Percentiles rank a stretch among this genome's conserved stretches.
These are phyloP conservation scores for Globisporangium barbulae DNA, from an alignment of 352 stramenopile species.

Conservation along the genomic window DNA sequence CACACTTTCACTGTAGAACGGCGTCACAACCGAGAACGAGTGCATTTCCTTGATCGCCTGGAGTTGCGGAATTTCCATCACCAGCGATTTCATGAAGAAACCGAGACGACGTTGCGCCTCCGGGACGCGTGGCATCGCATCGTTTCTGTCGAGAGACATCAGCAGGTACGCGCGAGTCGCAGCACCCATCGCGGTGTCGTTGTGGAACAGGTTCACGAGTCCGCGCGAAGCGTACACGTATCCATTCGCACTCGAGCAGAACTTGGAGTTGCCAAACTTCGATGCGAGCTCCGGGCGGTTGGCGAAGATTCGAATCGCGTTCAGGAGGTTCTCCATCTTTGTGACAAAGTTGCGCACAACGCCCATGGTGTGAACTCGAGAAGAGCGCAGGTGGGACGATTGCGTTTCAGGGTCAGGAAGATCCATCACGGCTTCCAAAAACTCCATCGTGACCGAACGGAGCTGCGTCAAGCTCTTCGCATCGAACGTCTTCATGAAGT, in stretches of 20 bases:
- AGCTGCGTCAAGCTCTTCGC: conserved; percentile 48
- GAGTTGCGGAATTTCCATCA: conserved; percentile 79
- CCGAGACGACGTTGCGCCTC: conserved; percentile 73
- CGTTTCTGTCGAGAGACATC: conserved; percentile 63
- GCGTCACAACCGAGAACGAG: conserved; percentile 80
- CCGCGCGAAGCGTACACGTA: conserved; percentile 73
- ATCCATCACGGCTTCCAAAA: conserved; percentile 73
- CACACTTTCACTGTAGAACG: conserved; percentile 75
- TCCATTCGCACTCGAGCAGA: conserved; percentile 73
- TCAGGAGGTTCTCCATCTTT: conserved; percentile 69
- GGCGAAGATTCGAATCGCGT: conserved; percentile 50
- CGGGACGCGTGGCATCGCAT: conserved; percentile 67
- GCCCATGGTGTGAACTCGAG: conserved; percentile 68
- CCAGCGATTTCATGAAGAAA: conserved; percentile 79
- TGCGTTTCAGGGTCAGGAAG: conserved; percentile 57
- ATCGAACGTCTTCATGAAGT: conserved; percentile 70
- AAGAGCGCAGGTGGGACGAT: conserved; percentile 42
- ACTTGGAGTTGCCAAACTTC: conserved; percentile 73
- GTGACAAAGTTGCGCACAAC: conserved; percentile 73
- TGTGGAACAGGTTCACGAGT: conserved; percentile 75
- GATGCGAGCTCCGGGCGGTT: conserved; percentile 49
- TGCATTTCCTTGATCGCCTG: conserved; percentile 73
- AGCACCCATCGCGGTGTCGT: conserved; percentile 72
- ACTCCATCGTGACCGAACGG: conserved; percentile 58
- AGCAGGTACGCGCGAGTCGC: conserved; percentile 68